A percentile compares a stretch with the other conserved stretches of the same genome.
phyloP scores from a whole-genome alignment of 1,284 basidiomycete genomes.

The Butyriboletus appendiculatus region DNA sequence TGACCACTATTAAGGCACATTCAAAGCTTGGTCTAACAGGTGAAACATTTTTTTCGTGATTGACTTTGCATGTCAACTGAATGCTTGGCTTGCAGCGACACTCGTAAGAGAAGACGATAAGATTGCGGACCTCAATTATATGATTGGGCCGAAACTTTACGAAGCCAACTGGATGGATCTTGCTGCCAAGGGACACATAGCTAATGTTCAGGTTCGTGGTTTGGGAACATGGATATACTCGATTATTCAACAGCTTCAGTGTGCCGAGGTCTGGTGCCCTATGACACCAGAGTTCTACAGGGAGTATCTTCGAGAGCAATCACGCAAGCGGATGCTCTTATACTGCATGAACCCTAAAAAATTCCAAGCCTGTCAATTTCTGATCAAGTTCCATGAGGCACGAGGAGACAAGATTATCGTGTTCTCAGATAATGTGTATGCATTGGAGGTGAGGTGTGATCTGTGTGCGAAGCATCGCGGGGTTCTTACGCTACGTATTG shows the following conservation, averaged over 20 bases:
- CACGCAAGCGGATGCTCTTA: conserved; percentile 92
- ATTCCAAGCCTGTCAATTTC: conserved; percentile 98
- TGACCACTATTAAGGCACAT: conserved; percentile 97
- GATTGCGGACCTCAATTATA: conserved; percentile 97
- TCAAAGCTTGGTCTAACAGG: conserved; percentile 95
- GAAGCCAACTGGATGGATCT: conserved; percentile 99
- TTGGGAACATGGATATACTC: not conserved
- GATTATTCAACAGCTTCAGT: conserved; percentile 47
- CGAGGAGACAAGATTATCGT: conserved; percentile 99
- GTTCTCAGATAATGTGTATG: conserved; percentile 98
- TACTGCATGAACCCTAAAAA: conserved; percentile 99
- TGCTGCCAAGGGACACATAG: conserved; percentile 98
- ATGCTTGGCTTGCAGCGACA: conserved; percentile 66
- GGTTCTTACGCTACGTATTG: not conserved
- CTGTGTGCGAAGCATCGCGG: not conserved
- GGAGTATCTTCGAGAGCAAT: conserved; percentile 93
- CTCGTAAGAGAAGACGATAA: conserved; percentile 99
- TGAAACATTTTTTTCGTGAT: conserved; percentile 33
- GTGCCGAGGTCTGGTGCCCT: conserved; percentile 99
- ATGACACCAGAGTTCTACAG: conserved; percentile 99
- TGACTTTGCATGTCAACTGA: conserved; percentile 7
- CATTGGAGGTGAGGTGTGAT: conserved; percentile 75
- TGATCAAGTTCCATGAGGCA: conserved; percentile 98
- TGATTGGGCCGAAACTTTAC: conserved; percentile 99
- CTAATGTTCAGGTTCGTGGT: conserved; percentile 87